Evolutionary conservation across 345 rosid species (phyloP), one percentile per base, ranked within the genome.

Genomic region (Lepidium africanum): DNA sequence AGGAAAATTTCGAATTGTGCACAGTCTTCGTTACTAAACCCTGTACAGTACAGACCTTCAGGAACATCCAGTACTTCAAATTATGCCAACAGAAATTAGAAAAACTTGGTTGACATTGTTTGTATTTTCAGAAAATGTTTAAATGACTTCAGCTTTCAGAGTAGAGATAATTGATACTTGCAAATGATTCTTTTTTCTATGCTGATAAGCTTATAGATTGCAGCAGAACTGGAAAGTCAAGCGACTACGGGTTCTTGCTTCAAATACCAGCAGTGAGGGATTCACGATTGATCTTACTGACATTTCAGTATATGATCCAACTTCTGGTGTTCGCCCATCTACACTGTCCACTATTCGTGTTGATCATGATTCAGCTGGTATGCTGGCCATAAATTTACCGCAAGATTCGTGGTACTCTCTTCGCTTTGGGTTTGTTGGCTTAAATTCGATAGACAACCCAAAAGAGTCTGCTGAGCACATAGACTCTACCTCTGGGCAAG

Each of bases 181-280:
- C 32, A 37, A 38, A 19, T 30, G 46, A 21, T 38, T 27, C 2
- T 46, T 54, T 66, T 16, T 45, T 59, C 32, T n/a, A 10, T 67
- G 38, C 59, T 61, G 65, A 53, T 43, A 64, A 62, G 73, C 79
- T 55, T 43, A 81, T 81, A 90, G 99, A 78, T 87, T 94, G 90
- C 99, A 94, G 97, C 91, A 83, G 81, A 93, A 90, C 76, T 93
- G 99, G 97, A 93, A 93, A 83, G 83, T 93, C 67, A 90, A 94
- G 76, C 84, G 96, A 74, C 97, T 83, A 80, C 94, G 97, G 13
- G 52, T 86, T 68, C 87, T 87, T 64, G 77, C 86, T 67, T 67
- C 80, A 69, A 76, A 80, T 53, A 74, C 92, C 43, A 77, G 86
- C 78, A 91, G 75, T 45, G 99, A 88, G 79, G 93, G 95, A 32